Evolutionary conservation across 768 basidiomycete species (phyloP), one percentile per base, ranked within the genome.

Genomic region (Pulveroboletus ravenelii): DNA sequence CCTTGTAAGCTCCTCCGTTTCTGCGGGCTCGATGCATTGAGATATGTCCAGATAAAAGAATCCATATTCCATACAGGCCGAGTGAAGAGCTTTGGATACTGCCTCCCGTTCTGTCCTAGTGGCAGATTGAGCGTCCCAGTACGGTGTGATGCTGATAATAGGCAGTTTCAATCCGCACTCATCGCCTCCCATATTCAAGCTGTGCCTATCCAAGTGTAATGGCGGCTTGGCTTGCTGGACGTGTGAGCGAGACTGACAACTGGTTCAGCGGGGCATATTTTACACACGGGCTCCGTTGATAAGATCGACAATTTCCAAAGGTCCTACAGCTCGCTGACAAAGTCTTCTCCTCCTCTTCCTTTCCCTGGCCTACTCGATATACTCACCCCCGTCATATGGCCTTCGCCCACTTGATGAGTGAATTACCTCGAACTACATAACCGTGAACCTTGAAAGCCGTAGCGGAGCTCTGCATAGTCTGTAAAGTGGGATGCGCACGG

Each of bases 11-110:
- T 85, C 80, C 38, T 84, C 81, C 10, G 84, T 77, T 58, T 91
- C 85, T 1, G 71, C 61, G 0, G 69, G 69, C 32, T 82, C 72
- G 13, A 85, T 67, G 56, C 74, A 87, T 4, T 75, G 69, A 3
- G 81, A 78, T 40, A 92, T 72, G 53, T 91, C 79, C 41, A 93
- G 74, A 67, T 94, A 95, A 72, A 95, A 93, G 76, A 95, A 95
- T 0, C 93, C 93, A 48, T 81, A 89, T 47, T 87, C 72, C 18
- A 87, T 61, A 59, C 89, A 90, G 8, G 90, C 89, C 0, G 69
- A 62, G 59, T 92, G 91, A 15, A 94, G 68, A 0, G 81, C 79
- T 10, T 75, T 74, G 23, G 79, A 75, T 1, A 71, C 68, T 2
- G 75, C 72, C 39, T 79, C 75, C 20, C 74, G 73, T 29, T 71